These are phyloP conservation scores for Pichia sp. DNA, from an alignment of 1,139 yeast genomes.

Conservation along the genomic window DNA sequence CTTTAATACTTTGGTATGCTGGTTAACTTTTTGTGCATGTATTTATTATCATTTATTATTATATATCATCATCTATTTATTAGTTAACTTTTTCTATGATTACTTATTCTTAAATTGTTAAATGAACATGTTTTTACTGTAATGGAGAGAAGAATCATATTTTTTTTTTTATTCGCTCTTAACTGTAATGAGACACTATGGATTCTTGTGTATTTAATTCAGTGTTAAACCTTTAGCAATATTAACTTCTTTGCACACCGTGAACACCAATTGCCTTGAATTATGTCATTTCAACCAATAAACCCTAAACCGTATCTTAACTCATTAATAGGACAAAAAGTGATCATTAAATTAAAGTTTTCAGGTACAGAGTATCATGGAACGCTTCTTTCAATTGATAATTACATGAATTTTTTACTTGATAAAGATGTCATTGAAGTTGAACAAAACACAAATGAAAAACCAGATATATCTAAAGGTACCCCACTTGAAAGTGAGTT, in stretches of 20 bases:
- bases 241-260: neutral
- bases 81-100: slow-evolving; percentile 1
- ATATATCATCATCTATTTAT: slow-evolving; percentile 2
- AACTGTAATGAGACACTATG: neutral
- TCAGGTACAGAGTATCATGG: slow-evolving; percentile 89
- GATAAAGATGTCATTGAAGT: slow-evolving; percentile 36
- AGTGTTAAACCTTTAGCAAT: too few species aligned
- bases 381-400: slow-evolving; percentile 72
- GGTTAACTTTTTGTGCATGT: slow-evolving; percentile 7
- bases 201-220: too few species aligned
- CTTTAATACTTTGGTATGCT: neutral
- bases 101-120: neutral
- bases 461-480: slow-evolving; percentile 10
- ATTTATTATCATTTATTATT: slow-evolving; percentile 10
- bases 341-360: slow-evolving; percentile 89
- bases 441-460: slow-evolving; percentile 13
- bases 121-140: too few species aligned
- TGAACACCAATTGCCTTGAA: neutral
- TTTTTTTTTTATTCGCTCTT: too few species aligned
- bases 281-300: slow-evolving; percentile 52
- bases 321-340: slow-evolving; percentile 59
- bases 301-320: slow-evolving; percentile 90
- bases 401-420: slow-evolving; percentile 85
- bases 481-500: slow-evolving; percentile 42
- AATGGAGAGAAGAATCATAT: too few species aligned